Evolutionary conservation across 495 filamentous ascomycete species (phyloP).

Genomic region (Aspergillus saccharolyticus): DNA sequence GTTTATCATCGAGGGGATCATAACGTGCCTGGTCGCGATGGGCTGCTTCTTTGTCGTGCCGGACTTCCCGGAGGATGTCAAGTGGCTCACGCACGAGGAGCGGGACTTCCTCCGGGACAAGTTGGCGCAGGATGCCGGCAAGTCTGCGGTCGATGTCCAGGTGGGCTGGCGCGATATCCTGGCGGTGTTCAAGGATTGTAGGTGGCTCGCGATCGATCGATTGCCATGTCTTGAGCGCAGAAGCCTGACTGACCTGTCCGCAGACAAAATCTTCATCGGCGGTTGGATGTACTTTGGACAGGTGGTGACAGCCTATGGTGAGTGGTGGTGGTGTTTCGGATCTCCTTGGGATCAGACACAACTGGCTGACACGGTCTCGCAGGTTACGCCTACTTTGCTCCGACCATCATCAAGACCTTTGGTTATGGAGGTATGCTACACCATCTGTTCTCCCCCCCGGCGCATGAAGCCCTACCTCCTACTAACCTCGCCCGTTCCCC

Average conservation of each 20-base stretch:
- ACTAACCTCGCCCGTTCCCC: constrained; percentile 9
- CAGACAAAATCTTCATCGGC: constrained; percentile 64
- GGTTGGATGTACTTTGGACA: constrained; percentile 80
- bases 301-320: constrained; percentile 73
- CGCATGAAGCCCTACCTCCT: no score
- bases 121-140: constrained; percentile 74
- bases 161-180: constrained; percentile 60
- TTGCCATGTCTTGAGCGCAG: background rate
- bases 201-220: constrained; percentile 22
- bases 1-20: constrained; percentile 61
- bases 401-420: constrained; percentile 65
- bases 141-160: constrained; percentile 55
- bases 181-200: constrained; percentile 68
- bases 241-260: constrained; percentile 10
- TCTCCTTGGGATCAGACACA: no score
- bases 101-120: constrained; percentile 63
- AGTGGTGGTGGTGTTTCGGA: no score
- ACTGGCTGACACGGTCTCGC: constrained; percentile 55
- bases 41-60: constrained; percentile 74
- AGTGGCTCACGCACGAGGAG: constrained; percentile 65
- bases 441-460: background rate
- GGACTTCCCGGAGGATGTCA: constrained; percentile 58
- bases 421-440: constrained; percentile 44
- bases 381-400: constrained; percentile 67
- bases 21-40: constrained; percentile 65